These are phyloP conservation scores for Solanum chacoense DNA, from an alignment of 305 asterid genomes.

Conservation along the genomic window DNA sequence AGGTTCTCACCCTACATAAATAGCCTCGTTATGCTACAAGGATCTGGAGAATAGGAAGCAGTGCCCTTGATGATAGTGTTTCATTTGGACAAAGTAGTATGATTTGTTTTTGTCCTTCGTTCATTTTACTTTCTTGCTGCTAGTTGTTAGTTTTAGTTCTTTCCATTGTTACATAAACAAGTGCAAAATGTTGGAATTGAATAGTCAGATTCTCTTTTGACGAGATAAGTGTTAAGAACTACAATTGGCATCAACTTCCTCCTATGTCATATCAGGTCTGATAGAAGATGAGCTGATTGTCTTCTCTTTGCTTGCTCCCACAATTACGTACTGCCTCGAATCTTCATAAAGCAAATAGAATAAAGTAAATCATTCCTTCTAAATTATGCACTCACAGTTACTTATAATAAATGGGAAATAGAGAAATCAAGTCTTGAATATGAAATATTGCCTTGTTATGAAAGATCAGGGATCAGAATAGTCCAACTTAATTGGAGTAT, in stretches of 20 bases:
- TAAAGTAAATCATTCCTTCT: not conserved
- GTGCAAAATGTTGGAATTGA: not conserved
- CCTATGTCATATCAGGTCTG: not conserved
- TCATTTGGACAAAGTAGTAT: not conserved
- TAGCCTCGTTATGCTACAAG: constrained; percentile 17
- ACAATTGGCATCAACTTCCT: not conserved
- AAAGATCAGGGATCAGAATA: not conserved
- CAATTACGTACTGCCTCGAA: not conserved
- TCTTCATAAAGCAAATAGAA: not conserved
- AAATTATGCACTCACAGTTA: not conserved
- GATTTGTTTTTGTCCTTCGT: not conserved
- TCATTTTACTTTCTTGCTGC: not conserved
- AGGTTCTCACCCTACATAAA: constrained; percentile 32
- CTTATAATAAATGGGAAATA: not conserved
- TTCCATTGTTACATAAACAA: not conserved
- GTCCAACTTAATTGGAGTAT: not conserved
- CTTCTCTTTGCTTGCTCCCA: not conserved
- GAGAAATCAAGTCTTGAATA: not conserved
- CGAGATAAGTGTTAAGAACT: not conserved
- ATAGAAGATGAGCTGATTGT: not conserved
- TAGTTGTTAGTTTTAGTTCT: not conserved
- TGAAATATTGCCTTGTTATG: not conserved
- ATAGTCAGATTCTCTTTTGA: not conserved
- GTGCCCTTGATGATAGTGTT: not conserved
- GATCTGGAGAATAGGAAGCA: not conserved